Percentiles rank a stretch among this genome's conserved stretches.
phyloP scores from a whole-genome alignment of 495 filamentous ascomycete genomes.

The Penicillium waksmanii region DNA sequence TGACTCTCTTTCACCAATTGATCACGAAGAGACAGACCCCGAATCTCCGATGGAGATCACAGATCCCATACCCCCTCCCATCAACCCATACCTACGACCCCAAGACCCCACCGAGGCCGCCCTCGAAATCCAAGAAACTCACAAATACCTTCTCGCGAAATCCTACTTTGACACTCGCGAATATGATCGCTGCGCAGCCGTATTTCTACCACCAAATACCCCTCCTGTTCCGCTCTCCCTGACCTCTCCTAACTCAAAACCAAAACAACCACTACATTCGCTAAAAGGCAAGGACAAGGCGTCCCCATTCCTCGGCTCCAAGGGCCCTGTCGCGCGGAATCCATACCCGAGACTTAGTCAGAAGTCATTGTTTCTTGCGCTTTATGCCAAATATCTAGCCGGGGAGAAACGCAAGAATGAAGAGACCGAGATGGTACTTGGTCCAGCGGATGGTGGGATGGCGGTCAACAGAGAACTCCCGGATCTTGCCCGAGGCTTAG shows the following conservation, averaged over 20 bases:
- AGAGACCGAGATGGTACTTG: slow-evolving; percentile 96
- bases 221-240: slow-evolving; percentile 61
- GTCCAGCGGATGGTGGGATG: slow-evolving; percentile 82
- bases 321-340: slow-evolving; percentile 34
- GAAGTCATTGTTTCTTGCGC: slow-evolving; percentile 86
- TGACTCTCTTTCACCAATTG: slow-evolving; percentile 66
- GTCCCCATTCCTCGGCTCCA: slow-evolving; percentile 37
- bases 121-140: slow-evolving; percentile 79
- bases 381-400: slow-evolving; percentile 90
- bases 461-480: slow-evolving; percentile 83
- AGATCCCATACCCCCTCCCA: slow-evolving; percentile 29
- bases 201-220: slow-evolving; percentile 79
- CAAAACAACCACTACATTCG: slow-evolving; percentile 38
- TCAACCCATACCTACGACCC: slow-evolving; percentile 52
- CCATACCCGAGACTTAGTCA: slow-evolving; percentile 70
- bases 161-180: slow-evolving; percentile 96
- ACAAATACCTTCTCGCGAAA: slow-evolving; percentile 87
- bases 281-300: slow-evolving; percentile 61
- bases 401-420: slow-evolving; percentile 97
- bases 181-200: slow-evolving; percentile 89
- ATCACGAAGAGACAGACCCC: slow-evolving; percentile 57
- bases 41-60: slow-evolving; percentile 61
- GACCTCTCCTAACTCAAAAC: slow-evolving; percentile 48
- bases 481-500: slow-evolving; percentile 71
- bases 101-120: slow-evolving; percentile 68